phyloP scores from a whole-genome alignment of 2,329 filamentous ascomycete genomes.

The Coniochaeta sp. region DNA sequence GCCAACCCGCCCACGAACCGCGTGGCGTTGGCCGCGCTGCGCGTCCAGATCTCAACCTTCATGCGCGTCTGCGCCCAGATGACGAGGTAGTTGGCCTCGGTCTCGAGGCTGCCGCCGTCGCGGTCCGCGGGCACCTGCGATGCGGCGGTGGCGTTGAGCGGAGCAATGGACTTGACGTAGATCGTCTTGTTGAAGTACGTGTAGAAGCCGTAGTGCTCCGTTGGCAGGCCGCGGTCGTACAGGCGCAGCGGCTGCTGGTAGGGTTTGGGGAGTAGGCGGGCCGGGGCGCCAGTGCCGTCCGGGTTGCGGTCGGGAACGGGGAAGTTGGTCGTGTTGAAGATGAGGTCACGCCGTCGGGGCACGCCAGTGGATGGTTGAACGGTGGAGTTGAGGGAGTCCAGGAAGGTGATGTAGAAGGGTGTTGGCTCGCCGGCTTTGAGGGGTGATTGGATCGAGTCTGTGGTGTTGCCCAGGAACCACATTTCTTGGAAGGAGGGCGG shows the following conservation, averaged over 20 bases:
- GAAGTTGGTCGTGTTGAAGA: constrained; percentile 28
- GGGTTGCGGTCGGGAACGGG: constrained; percentile 54
- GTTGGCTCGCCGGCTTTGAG: constrained; percentile 79
- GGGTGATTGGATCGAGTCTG: constrained; percentile 59
- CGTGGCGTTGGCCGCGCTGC: constrained; percentile 31
- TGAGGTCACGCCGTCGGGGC: constrained; percentile 18
- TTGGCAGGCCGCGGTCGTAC: constrained; percentile 71
- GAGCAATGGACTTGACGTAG: constrained; percentile 59
- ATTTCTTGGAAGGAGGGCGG: constrained; percentile 63
- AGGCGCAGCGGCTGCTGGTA: constrained; percentile 71
- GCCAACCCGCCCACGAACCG: constrained; percentile 25
- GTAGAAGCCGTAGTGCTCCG: constrained; percentile 93
- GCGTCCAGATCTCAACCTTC: constrained; percentile 60
- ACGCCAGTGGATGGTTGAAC: constrained; percentile 19
- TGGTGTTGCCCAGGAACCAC: constrained; percentile 77
- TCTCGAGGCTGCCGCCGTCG: constrained; percentile 45
- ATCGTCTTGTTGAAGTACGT: constrained; percentile 84
- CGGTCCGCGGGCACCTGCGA: constrained; percentile 39
- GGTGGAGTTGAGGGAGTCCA: constrained; percentile 35
- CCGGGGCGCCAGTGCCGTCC: constrained; percentile 67
- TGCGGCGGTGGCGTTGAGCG: constrained; percentile 37
- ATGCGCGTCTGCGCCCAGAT: constrained; percentile 56
- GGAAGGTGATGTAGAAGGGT: constrained; percentile 78
- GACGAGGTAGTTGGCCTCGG: constrained; percentile 46
- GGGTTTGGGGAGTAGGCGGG: constrained; percentile 63